phyloP scores from a whole-genome alignment of 116 monocot genomes.

The Dioscorea cayenensis region DNA sequence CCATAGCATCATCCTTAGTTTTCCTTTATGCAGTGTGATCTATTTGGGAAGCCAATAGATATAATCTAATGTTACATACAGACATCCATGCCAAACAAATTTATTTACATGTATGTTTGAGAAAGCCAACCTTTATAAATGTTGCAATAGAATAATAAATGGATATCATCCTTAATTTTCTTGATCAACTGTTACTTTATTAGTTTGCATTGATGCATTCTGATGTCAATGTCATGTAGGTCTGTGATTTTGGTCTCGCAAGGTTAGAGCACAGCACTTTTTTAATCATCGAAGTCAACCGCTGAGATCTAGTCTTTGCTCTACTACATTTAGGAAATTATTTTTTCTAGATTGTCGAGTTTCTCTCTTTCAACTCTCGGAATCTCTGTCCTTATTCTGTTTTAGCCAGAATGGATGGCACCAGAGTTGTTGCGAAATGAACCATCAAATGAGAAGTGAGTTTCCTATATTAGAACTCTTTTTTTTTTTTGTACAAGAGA shows the following conservation, averaged over 20 bases:
- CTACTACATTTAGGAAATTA: not conserved
- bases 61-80: no score
- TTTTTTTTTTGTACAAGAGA: no score
- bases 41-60: no score
- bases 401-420: slow-evolving; percentile 99
- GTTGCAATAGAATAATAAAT: no score
- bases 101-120: no score
- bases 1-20: no score
- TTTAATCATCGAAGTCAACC: slow-evolving; percentile 90
- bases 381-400: slow-evolving; percentile 6
- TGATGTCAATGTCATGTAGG: slow-evolving; percentile 36
- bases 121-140: no score
- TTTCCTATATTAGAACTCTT: not conserved
- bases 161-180: no score
- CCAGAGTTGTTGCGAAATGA: slow-evolving; percentile 92
- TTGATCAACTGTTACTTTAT: no score
- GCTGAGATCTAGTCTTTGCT: slow-evolving; percentile 43
- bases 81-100: no score
- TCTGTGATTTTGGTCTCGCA: slow-evolving; percentile 98
- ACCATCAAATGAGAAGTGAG: slow-evolving; percentile 96
- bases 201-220: not conserved
- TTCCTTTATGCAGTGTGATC: no score
- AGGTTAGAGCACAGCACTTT: slow-evolving; percentile 95
- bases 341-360: not conserved
- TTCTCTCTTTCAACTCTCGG: slow-evolving; percentile 2